Percentiles rank a stretch among this genome's conserved stretches.
Conservation (phyloP, 306 rosid genomes). For the Sphenostylis stenocarpa region DNA sequence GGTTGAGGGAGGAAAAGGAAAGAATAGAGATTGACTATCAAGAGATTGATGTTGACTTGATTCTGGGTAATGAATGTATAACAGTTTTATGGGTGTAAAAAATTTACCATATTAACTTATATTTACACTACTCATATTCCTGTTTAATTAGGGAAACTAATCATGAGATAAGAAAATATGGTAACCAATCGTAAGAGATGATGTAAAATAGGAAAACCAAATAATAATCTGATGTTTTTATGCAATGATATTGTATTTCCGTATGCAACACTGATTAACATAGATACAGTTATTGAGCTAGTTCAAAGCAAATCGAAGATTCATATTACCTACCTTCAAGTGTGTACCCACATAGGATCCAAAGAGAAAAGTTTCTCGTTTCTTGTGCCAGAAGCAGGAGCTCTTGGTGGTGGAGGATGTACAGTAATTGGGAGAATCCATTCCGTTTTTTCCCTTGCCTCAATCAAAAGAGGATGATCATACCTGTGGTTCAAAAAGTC, state of each 20-base stretch:
- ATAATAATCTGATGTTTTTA: neutral
- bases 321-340: slow-evolving; percentile 60
- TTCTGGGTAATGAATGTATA: neutral
- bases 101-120: neutral
- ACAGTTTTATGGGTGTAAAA: neutral
- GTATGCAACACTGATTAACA: neutral
- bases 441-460: slow-evolving; percentile 86
- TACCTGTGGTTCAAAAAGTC: slow-evolving; percentile 57
- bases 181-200: neutral
- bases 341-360: slow-evolving; percentile 70
- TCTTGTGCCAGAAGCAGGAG: slow-evolving; percentile 56
- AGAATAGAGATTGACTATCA: neutral
- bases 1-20: neutral
- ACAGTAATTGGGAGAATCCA: slow-evolving; percentile 98
- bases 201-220: neutral
- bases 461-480: slow-evolving; percentile 91
- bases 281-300: neutral
- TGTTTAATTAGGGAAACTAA: neutral
- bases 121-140: neutral
- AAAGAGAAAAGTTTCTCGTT: slow-evolving; percentile 66
- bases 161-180: neutral
- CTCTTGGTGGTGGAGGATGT: slow-evolving; percentile 74
- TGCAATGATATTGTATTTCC: neutral
- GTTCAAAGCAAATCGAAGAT: neutral
- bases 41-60: neutral